These are phyloP conservation scores for Camillea tinctor DNA, from an alignment of 2,329 filamentous ascomycete species.

Conservation along the genomic window DNA sequence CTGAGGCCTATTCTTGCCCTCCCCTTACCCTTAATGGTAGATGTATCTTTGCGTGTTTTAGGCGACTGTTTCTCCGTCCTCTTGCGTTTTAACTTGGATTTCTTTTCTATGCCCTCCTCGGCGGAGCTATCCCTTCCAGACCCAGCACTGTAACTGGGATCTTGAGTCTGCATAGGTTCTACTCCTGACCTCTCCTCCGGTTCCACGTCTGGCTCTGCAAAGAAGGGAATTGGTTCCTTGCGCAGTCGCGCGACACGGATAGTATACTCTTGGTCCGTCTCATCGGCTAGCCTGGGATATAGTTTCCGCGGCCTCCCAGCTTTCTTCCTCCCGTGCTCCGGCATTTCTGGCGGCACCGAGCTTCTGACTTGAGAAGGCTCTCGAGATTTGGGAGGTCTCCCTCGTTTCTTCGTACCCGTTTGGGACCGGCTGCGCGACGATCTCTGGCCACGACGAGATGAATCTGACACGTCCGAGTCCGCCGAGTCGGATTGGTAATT, in stretches of 20 bases:
- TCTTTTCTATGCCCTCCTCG: not conserved
- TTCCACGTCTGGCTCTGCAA: constrained; percentile 16
- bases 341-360: constrained; percentile 1
- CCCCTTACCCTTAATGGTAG: not conserved
- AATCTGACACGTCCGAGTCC: constrained; percentile 27
- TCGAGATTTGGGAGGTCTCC: constrained; percentile 16
- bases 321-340: constrained; percentile 13
- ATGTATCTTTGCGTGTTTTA: not conserved
- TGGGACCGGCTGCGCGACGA: not conserved
- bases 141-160: not conserved
- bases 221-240: constrained; percentile 34
- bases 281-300: constrained; percentile 40
- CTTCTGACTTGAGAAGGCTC: constrained; percentile 6
- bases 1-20: constrained; percentile 44
- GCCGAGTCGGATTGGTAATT: constrained; percentile 27
- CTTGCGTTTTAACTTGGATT: not conserved
- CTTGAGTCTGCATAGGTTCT: constrained; percentile 6
- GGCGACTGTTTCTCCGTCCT: not conserved
- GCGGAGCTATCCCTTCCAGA: constrained; percentile 16
- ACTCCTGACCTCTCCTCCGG: constrained; percentile 10
- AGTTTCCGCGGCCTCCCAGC: constrained; percentile 42
- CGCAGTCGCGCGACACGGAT: constrained; percentile 45
- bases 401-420: constrained; percentile 3
- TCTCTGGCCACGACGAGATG: constrained; percentile 15
- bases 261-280: constrained; percentile 46